Conservation (phyloP, 2,329 filamentous ascomycete genomes). For the Fusarium fracticaudum region DNA sequence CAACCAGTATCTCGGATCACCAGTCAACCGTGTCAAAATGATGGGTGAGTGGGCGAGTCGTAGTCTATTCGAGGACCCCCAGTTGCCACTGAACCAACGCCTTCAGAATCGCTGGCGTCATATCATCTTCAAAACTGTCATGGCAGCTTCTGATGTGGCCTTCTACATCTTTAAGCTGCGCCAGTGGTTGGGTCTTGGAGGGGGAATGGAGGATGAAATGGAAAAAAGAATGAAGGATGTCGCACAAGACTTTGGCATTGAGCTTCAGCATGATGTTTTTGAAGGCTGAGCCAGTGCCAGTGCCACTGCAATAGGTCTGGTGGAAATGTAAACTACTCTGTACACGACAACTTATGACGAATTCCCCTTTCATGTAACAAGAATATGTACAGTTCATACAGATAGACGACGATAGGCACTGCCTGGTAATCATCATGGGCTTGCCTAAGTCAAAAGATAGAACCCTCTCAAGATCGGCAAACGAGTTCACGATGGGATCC, state of each 20-base stretch:
- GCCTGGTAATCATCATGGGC: neutral
- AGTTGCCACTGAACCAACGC: slow-evolving; percentile 70
- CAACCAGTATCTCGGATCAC: slow-evolving; percentile 89
- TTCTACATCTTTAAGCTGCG: slow-evolving; percentile 84
- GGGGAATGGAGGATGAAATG: slow-evolving; percentile 94
- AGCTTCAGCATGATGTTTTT: slow-evolving; percentile 88
- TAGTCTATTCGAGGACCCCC: slow-evolving; percentile 79
- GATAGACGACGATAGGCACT: slow-evolving; percentile 23
- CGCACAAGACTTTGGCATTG: slow-evolving; percentile 90
- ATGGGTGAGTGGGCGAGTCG: slow-evolving; percentile 90
- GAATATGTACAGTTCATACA: slow-evolving; percentile 17
- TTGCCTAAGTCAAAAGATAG: neutral
- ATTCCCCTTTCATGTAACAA: neutral
- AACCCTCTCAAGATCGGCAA: neutral
- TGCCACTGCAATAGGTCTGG: neutral
- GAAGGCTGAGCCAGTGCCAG: slow-evolving; percentile 67
- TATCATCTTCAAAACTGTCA: slow-evolving; percentile 80
- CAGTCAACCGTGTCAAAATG: slow-evolving; percentile 93
- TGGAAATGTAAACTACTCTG: neutral
- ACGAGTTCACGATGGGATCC: neutral
- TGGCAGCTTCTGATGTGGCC: slow-evolving; percentile 79
- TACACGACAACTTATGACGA: slow-evolving; percentile 21
- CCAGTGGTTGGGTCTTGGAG: slow-evolving; percentile 79
- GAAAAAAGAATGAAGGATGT: slow-evolving; percentile 87
- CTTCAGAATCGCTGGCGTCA: slow-evolving; percentile 78